Evolutionary conservation across 2,329 filamentous ascomycete species (phyloP).

Genomic region (Sclerotinia subarctica): DNA sequence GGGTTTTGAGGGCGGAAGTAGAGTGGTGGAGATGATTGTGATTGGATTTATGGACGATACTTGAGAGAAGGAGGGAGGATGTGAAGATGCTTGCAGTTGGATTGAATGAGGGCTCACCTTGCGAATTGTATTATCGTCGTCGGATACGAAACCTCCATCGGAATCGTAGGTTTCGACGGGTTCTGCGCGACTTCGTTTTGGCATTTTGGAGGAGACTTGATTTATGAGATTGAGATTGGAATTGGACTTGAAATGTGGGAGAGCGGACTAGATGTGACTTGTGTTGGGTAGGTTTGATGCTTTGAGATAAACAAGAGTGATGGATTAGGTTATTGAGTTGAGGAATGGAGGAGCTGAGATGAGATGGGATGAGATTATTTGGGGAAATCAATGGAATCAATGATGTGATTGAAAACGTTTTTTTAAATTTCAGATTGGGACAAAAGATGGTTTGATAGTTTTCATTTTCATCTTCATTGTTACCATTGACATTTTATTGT

Average conservation of each 20-base stretch:
- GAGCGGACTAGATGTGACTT: neutral
- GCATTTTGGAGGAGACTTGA: conserved; percentile 25
- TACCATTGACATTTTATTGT: neutral
- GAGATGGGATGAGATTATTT: neutral
- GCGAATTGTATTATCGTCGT: conserved; percentile 33
- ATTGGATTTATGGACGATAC: neutral
- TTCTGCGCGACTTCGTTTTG: conserved; percentile 30
- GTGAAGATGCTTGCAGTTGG: neutral
- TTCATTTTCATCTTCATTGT: neutral
- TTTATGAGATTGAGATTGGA: neutral
- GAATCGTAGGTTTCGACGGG: conserved; percentile 37
- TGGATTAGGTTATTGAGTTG: neutral
- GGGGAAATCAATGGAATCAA: neutral
- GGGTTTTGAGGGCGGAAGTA: neutral
- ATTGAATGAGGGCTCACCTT: conserved; percentile 33
- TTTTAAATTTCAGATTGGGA: neutral
- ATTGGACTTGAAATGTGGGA: neutral
- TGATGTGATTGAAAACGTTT: neutral
- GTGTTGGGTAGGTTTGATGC: neutral
- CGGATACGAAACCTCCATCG: conserved; percentile 39
- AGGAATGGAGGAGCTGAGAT: neutral
- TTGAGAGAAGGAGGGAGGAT: neutral
- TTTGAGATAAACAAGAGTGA: neutral
- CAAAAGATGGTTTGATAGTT: neutral
- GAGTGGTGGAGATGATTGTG: neutral